A percentile compares a stretch with the other conserved stretches of the same genome.
Conservation (phyloP, 2,329 filamentous ascomycete genomes). For the Hypoxylon sp. region DNA sequence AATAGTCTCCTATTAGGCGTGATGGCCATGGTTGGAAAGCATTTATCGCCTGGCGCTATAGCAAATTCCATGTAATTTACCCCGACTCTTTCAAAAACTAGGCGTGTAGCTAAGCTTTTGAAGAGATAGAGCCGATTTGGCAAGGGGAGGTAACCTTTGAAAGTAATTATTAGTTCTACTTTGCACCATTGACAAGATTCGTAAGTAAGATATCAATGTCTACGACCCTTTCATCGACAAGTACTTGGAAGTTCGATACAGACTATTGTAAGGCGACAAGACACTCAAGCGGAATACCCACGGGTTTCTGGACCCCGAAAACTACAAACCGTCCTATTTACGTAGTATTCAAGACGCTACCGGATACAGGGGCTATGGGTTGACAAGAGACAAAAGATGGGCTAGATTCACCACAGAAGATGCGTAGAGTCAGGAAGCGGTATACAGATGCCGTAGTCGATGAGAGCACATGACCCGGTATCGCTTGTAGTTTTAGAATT, state of each 20-base stretch:
- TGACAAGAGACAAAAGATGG: background rate
- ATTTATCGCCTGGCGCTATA: background rate
- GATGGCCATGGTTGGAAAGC: background rate
- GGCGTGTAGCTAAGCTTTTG: background rate
- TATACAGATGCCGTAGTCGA: background rate
- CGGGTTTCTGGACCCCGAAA: background rate
- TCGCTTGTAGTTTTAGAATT: background rate
- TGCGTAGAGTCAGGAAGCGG: background rate
- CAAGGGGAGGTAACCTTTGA: background rate
- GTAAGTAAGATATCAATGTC: background rate
- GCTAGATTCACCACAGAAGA: background rate
- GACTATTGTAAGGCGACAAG: background rate
- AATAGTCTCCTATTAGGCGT: background rate
- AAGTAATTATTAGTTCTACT: background rate
- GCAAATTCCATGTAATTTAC: background rate
- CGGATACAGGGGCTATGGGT: background rate
- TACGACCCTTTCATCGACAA: background rate
- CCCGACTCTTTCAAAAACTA: background rate
- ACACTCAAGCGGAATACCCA: background rate
- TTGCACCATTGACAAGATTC: background rate
- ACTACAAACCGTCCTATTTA: no score
- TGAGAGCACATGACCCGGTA: background rate
- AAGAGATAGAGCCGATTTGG: background rate
- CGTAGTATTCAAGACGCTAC: no score
- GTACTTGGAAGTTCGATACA: background rate